Evolutionary conservation across 495 filamentous ascomycete species (phyloP), one percentile per base, ranked within the genome.

Genomic region (Lepidopterella palustris): DNA sequence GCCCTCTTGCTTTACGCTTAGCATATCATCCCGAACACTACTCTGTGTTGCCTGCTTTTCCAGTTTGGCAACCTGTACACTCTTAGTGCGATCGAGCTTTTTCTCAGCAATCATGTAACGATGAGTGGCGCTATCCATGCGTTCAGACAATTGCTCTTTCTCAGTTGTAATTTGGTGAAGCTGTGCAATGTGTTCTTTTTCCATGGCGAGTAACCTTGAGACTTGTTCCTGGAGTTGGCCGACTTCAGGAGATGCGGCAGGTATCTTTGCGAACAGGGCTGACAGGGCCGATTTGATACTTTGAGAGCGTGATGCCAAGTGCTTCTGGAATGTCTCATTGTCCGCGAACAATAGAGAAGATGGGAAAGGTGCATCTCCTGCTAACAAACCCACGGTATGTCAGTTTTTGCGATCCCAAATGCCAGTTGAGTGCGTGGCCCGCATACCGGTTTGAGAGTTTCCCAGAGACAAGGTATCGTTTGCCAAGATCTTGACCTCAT

Each of bases 91-190:
- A 70, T 98, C 93, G 15, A 97, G 79, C 71, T 88, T 90, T 75
- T 92, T 92, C 68, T 97, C 93, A 3, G 93, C 93, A 59, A 91
- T 86, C 81, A 97, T 88, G 64, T 95, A 96, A 55, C 93, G 85
- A 35, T 92, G 76, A 3, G 90, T 92, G 3, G 93, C 92, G 53
- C 79, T 82, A 61, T 96, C 90, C 10, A 96, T 77, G 52, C 90
- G 86, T 50, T 90, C 87, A 47, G 87, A 87, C 11, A 95, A 78
- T 62, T 88, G 83, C 50, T 95, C 85, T 63, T 93, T 92, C 62
- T 97, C 91, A 8, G 83, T 74, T 29, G 84, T 77, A 2, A 90
- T 77, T 54, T 85, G 82, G 58, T 93, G 90, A 48, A 95, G 74
- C 64, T 93, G 87, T 10, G 84, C 77, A 11, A 86, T 79, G 59